Conservation (phyloP, 495 filamentous ascomycete species). For the Achaetomiella virescens region DNA sequence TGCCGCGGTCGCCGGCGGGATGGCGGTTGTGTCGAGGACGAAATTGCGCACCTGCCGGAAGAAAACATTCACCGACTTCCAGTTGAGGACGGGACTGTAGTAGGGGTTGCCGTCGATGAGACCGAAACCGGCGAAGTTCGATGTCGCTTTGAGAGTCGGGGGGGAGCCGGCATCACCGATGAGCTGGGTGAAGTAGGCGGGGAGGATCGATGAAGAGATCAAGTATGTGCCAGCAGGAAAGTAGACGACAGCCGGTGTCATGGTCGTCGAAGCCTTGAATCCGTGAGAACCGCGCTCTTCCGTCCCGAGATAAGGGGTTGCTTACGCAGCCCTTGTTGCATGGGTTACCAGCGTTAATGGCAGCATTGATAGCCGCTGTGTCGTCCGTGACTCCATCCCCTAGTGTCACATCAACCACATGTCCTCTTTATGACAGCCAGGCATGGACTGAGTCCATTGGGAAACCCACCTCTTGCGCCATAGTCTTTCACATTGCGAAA, state of each 20-base stretch:
- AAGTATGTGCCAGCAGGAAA: conserved; percentile 75
- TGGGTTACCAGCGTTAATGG: conserved; percentile 68
- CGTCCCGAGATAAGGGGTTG: neutral
- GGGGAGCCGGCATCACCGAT: conserved; percentile 36
- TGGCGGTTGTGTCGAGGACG: conserved; percentile 62
- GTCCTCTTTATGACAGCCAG: neutral
- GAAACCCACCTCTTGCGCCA: conserved; percentile 49
- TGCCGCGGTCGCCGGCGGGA: conserved; percentile 46
- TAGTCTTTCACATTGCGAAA: conserved; percentile 58
- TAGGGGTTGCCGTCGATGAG: conserved; percentile 67
- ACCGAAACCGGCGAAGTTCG: conserved; percentile 57
- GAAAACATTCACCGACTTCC: conserved; percentile 65
- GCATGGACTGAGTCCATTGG: neutral
- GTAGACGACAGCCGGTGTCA: conserved; percentile 68
- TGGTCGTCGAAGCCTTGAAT: conserved; percentile 55
- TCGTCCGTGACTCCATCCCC: conserved; percentile 62
- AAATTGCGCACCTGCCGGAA: conserved; percentile 74
- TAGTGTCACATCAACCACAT: conserved; percentile 7
- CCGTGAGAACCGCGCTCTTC: neutral
- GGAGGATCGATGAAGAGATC: conserved; percentile 56
- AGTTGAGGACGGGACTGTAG: conserved; percentile 47
- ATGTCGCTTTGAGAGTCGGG: conserved; percentile 54
- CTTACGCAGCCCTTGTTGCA: conserved; percentile 65
- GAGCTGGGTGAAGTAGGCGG: conserved; percentile 63
- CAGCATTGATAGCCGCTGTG: conserved; percentile 75